These are phyloP conservation scores for Hygrophoropsis aurantiaca DNA, from an alignment of 768 basidiomycete genomes.

Conservation along the genomic window DNA sequence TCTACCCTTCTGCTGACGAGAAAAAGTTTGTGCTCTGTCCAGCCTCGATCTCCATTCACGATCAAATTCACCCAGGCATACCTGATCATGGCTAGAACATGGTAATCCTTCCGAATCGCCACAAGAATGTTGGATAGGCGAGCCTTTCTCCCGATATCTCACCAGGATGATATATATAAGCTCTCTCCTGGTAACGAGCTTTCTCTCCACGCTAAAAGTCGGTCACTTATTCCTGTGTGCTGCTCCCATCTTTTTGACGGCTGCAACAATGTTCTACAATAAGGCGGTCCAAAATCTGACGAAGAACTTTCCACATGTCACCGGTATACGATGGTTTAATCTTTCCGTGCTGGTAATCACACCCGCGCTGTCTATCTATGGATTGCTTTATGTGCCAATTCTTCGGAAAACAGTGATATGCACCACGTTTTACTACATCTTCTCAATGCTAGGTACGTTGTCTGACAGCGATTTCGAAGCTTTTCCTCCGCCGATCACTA, in stretches of 20 bases:
- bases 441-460: conserved; percentile 77
- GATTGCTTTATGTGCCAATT: conserved; percentile 48
- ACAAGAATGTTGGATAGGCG: not conserved
- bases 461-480: conserved; percentile 5
- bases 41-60: too few relatives aligned
- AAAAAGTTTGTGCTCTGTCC: too few relatives aligned
- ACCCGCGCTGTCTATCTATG: conserved; percentile 71
- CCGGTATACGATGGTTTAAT: conserved; percentile 76
- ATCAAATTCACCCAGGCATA: too few relatives aligned
- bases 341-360: conserved; percentile 67
- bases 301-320: conserved; percentile 45
- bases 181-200: conserved; percentile 11
- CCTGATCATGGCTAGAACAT: too few relatives aligned
- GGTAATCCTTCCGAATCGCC: not conserved
- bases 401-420: conserved; percentile 58
- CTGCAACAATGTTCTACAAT: conserved; percentile 9
- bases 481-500: conserved; percentile 13
- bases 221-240: conserved; percentile 6
- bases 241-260: conserved; percentile 1
- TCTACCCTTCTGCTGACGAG: too few relatives aligned
- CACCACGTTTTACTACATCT: conserved; percentile 71
- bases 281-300: conserved; percentile 14
- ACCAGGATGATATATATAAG: conserved; percentile 27
- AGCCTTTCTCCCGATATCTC: conserved; percentile 12
- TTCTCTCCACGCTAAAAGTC: conserved; percentile 9